A percentile compares a stretch with the other conserved stretches of the same genome.
Conservation (phyloP, 2,329 filamentous ascomycete genomes). For the Colletotrichum sp. region DNA sequence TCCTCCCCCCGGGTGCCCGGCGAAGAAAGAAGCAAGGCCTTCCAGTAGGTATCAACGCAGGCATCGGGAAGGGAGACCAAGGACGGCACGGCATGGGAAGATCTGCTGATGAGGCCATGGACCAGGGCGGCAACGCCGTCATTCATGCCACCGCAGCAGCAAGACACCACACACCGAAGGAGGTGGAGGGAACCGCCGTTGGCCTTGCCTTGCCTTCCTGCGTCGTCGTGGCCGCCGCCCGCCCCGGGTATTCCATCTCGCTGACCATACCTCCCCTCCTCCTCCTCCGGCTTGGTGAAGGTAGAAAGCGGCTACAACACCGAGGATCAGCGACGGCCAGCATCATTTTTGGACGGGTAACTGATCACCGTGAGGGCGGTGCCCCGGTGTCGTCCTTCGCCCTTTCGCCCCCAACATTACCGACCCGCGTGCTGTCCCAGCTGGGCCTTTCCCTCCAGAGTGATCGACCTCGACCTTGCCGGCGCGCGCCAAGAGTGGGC, state of each 20-base stretch:
- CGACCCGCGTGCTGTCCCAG: not conserved
- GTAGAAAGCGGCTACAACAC: not conserved
- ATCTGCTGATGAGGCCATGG: slow-evolving; percentile 4
- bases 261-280: not conserved
- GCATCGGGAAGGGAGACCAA: not conserved
- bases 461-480: slow-evolving; percentile 18
- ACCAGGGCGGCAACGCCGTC: not conserved
- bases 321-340: not conserved
- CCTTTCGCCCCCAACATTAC: not conserved
- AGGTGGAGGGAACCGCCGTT: not conserved
- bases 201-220: not conserved
- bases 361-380: not conserved
- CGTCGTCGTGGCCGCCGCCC: not conserved
- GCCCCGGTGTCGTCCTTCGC: not conserved
- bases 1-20: not conserved
- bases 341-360: not conserved
- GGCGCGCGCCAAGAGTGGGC: slow-evolving; percentile 2
- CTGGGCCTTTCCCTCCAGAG: not conserved
- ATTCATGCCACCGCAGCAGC: not conserved
- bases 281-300: not conserved
- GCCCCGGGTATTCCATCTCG: not conserved
- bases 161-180: not conserved
- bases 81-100: not conserved
- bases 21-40: not conserved
- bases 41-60: not conserved